Evolutionary conservation across 345 rosid species (phyloP), one percentile per base, ranked within the genome.

Genomic region (Boechera stricta): DNA sequence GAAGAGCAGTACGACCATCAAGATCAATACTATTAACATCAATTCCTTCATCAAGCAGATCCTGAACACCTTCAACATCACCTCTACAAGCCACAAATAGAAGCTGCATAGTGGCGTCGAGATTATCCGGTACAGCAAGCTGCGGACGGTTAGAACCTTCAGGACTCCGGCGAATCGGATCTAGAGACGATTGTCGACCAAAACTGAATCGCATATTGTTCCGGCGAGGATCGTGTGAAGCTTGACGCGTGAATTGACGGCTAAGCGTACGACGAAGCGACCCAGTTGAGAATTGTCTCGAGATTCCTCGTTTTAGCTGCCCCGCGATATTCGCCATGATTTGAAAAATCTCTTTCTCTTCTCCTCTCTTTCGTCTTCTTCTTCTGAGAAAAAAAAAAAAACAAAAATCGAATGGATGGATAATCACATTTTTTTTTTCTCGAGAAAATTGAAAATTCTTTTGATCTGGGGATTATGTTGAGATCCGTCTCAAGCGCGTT

Each of bases 21-120:
- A 95, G 83, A 82, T 95, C 99, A 33, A 95, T 95, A 72, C 97
- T 88, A 55, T 95, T 95, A 16, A 89, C 97, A 36, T 92, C 99
- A 57, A 85, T 69, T 0, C 98, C 98, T 64, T 87, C 88, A 39
- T 87, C 84, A 26, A 95, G 82, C 84, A 95, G 80, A 72, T 95
- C 98, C 81, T 88, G 87, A 3, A 90, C 94, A 38, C 94, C 99
- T 39, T 58, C 81, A 2, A 70, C 87, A 26, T 95, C 99, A 5
- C 97, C 99, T 60, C 88, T 80, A 44, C 90, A 86, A 7, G 98
- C 98, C 84, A 95, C 80, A 70, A 95, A 95, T 54, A 95, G 79
- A 36, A 95, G 73, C 80, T 95, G 98, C 96, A 92, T 92, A 31
- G 99, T 95, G 7, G 84, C 84, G 83, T 95, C 99, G 9, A 95